Base-by-base conservation (phyloP, 2,329 filamentous ascomycete genomes). In the Acrodontium crateriforme region DNA sequence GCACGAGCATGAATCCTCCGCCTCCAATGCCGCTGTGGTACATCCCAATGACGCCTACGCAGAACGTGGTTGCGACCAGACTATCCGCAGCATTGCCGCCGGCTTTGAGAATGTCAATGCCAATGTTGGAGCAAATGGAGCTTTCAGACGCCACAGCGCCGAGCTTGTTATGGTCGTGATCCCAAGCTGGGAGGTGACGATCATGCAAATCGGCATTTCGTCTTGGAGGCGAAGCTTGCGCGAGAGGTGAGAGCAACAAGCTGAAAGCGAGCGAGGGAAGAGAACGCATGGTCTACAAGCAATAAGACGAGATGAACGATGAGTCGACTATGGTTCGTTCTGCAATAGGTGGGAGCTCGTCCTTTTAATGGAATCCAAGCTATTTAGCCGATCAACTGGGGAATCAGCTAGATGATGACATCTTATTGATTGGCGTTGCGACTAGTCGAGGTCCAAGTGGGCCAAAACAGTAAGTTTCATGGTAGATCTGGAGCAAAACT, bases 1-100 rank as follows among this genome's bases (percentile, higher is more conserved):
- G 74, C 4, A 93, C 70, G 4, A 93, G 63, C 67, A 84, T 79
- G 56, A 95, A 95, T 2, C 87, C 87, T 21, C 87, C 87, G 5
- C 87, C 87, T 12, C 81, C 85, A 34, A 94, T 78, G 10, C 87
- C 85, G 37, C 30, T 36, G 28, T 47, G 44, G 35, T 63, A 62
- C 58, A 63, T 63, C 31, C 59, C 59, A 18, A 63, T 48, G 1
- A 62, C 58, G 2, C 62, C 62, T 5, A 64, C 52, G 34, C 62
- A 65, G 22, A 60, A 50, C 4, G 55, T 51, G 3, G 60, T 63
- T 4, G 58, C 60, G 6, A 63, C 59, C 44, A 62, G 42, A 4
- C 57, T 57, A 49, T 66, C 62, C 6, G 61, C 62, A 11, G 62
- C 62, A 52, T 60, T 65, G 7, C 61, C 79, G 11, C 60, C 60